phyloP scores from a whole-genome alignment of 495 filamentous ascomycete genomes.

The Penicillium malachiteum region DNA sequence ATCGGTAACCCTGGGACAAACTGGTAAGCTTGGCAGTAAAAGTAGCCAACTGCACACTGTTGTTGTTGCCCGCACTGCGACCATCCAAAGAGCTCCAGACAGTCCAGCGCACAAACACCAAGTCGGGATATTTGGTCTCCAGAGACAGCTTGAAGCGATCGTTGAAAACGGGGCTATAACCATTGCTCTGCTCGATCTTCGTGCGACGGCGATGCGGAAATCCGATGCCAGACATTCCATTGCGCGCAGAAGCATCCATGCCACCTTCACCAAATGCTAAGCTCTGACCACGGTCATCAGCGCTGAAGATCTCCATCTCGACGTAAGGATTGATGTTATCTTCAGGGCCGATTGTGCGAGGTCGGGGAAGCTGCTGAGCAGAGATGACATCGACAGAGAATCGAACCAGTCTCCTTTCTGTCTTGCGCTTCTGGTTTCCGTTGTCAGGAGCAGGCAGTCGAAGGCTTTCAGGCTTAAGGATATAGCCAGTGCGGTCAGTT shows the following conservation, averaged over 20 bases:
- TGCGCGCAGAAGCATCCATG: conserved; percentile 65
- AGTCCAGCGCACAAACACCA: conserved; percentile 93
- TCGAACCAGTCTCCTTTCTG: conserved; percentile 69
- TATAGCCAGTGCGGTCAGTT: conserved; percentile 82
- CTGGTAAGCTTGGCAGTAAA: conserved; percentile 90
- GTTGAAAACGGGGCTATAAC: conserved; percentile 86
- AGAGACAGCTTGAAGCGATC: conserved; percentile 72
- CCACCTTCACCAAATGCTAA: conserved; percentile 65
- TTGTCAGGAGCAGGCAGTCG: conserved; percentile 57
- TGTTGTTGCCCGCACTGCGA: conserved; percentile 59
- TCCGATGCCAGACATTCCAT: conserved; percentile 68
- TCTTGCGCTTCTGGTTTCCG: conserved; percentile 31
- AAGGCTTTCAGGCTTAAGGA: conserved; percentile 85
- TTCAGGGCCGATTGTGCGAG: conserved; percentile 64
- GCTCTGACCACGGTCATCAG: conserved; percentile 79
- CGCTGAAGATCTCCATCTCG: conserved; percentile 90
- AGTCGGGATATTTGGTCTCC: conserved; percentile 84
- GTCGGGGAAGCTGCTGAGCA: conserved; percentile 88
- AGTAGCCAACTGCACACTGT: conserved; percentile 68
- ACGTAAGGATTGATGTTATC: conserved; percentile 87
- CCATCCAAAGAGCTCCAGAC: conserved; percentile 79
- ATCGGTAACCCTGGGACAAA: conserved; percentile 92
- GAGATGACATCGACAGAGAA: conserved; percentile 90
- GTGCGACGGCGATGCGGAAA: conserved; percentile 77
- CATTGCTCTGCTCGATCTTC: conserved; percentile 76